These are phyloP conservation scores for Debaryomycetaceae sp. DNA, from an alignment of 1,139 yeast species.

Conservation along the genomic window DNA sequence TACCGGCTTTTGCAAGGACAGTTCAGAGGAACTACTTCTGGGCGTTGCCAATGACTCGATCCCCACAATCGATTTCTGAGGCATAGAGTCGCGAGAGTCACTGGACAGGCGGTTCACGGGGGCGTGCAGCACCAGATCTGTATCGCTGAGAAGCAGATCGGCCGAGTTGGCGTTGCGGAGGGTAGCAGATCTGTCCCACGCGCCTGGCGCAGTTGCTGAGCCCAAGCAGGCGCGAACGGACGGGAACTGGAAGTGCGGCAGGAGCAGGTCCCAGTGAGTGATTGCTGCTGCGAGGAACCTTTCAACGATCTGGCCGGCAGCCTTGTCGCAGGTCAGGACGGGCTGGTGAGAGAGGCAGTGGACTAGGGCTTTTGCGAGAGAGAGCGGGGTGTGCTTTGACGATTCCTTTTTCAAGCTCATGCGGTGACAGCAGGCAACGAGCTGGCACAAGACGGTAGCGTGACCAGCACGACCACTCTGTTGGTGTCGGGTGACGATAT, in stretches of 20 bases:
- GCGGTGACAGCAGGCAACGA: conserved; percentile 28
- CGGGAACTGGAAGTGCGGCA: conserved; percentile 4
- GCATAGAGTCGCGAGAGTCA: too few species aligned
- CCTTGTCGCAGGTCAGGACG: conserved; percentile 32
- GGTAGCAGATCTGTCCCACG: too few species aligned
- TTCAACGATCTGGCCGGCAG: conserved; percentile 36
- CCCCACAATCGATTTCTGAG: too few species aligned
- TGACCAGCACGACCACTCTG: conserved; percentile 2
- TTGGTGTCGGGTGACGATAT: conserved; percentile 12
- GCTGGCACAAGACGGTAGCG: conserved; percentile 22
- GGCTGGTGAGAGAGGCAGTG: conserved; percentile 44
- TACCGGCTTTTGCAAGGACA: too few species aligned
- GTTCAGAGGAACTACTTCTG: too few species aligned
- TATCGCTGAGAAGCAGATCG: too few species aligned
- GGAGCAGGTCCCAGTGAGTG: conserved; percentile 28
- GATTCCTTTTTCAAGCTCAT: conserved; percentile 16
- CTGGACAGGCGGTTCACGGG: too few species aligned
- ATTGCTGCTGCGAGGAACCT: conserved; percentile 40
- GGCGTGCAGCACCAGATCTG: too few species aligned
- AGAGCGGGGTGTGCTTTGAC: conserved; percentile 36
- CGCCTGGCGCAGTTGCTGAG: too few species aligned
- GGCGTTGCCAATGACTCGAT: too few species aligned
- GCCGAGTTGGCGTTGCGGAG: too few species aligned
- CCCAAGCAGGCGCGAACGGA: neutral
- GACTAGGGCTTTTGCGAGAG: conserved; percentile 38